Base-by-base conservation (phyloP, 1,139 yeast genomes). In the Hanseniaspora sp. region DNA sequence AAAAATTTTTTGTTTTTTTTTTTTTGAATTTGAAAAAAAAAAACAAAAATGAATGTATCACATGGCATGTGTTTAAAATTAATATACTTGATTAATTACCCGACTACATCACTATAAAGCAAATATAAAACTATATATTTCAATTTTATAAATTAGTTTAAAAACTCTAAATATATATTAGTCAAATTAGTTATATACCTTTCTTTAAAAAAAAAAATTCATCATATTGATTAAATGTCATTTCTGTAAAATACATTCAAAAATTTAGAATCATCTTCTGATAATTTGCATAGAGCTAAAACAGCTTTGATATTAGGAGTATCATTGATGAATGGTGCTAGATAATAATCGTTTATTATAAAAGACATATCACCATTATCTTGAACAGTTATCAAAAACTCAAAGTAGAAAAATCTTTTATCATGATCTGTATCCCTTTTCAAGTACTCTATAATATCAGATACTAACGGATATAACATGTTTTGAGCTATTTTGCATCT, bases 321-420 rank as follows among this genome's bases (percentile, higher is more conserved):
- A n/a, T 49, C 54, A 13, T 45, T 30, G 13, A 48, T 43, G 23
- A 54, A 46, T 13, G 52, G 52, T 12, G 46, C 28, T 4, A 44
- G 13, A 17, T 45, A 46, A 34, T 48, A 52, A 15, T 54, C 56
- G 17, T 48, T 42, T 17, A 54, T 48, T 23, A 49, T 54, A 17
- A 49, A 51, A 3, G 53, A 46, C 13, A 48, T 33, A 31, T 54
- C 56, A 8, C 56, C 56, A 15, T 47, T 51, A 40, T 52, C 56
- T 15, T 40, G 46, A 46, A 52, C 53, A 34, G 54, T 49, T 12
- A 46, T 45, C 28, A 54, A 45, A 28, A 54, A 54, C 13, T 54
- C 56, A 41, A 54, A 54, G 39, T 47, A 54, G n/a, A 51, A 51
- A 28, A 44, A 46, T 8, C 38, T 18, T 29, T 33, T 51, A 18